Evolutionary conservation across 2,329 filamentous ascomycete species (phyloP), one percentile per base, ranked within the genome.

Genomic region (Dothideomycetidae sp.): DNA sequence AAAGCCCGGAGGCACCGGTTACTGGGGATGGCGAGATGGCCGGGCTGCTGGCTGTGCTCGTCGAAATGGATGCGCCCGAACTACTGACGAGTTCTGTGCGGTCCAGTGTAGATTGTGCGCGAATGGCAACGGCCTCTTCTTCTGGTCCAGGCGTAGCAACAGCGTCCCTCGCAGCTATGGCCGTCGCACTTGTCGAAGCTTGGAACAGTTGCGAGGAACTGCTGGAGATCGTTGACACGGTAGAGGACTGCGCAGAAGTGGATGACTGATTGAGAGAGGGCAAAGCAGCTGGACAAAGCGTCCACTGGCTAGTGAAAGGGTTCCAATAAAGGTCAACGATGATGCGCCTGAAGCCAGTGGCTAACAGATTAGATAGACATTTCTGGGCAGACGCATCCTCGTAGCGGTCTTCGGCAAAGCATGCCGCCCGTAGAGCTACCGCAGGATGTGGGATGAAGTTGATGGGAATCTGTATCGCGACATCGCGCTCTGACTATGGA

Each of bases 311-410:
- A 17, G 65, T 61, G 18, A 56, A 60, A 15, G 63, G 49, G 44
- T 78, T 74, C 75, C 75, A 80, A 48, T 75, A 79, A 10, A 77
- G 47, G 51, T 80, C 75, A 17, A 77, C 54, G 30, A 69, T 55
- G 31, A 78, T 62, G 31, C 69, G 63, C 28, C 66, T 62, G 47
- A 73, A 77, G 4, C 72, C 72, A n/a, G 67, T 55, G 0, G 67
- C 65, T 17, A 80, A 57, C 1, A 80, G 59, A 51, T 78, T 77
- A 3, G 73, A 77, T 23, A 79, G 57, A 53, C 75, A 80, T 51
- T 60, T 63, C 26, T 59, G 59, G 11, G 66, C 63, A 3, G 61
- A 60, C 17, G 58, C 53, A 47, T 67, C 61, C 44, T 71, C 66
- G 51, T 70, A 78, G n/a, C 61, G 55, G 5, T 61, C 57, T 39